Evolutionary conservation across 2,329 filamentous ascomycete species (phyloP).

Genomic region (Aschersonia sp.): DNA sequence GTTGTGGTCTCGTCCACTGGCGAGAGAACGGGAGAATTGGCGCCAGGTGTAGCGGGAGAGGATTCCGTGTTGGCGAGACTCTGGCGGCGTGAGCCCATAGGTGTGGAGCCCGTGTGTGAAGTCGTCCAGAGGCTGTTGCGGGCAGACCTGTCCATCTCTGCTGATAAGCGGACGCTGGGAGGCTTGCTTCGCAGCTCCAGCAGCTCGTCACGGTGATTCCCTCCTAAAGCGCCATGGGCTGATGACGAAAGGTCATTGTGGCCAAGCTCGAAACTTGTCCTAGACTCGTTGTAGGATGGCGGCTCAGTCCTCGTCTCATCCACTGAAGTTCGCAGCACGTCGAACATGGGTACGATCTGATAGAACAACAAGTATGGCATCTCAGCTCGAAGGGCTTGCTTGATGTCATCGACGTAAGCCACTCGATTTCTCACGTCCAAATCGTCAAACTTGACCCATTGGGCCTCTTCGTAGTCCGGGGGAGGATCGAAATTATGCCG

Average conservation of each 20-base stretch:
- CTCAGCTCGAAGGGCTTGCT: conserved; percentile 64
- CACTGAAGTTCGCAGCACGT: conserved; percentile 37
- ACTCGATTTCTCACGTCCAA: conserved; percentile 55
- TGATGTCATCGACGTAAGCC: conserved; percentile 60
- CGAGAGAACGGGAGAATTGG: conserved; percentile 22
- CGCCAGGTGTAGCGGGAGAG: conserved; percentile 20
- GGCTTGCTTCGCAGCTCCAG: conserved; percentile 18
- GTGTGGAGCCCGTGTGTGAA: conserved; percentile 17
- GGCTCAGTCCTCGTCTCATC: conserved; percentile 34
- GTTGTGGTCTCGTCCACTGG: conserved; percentile 39
- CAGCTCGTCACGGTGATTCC: conserved; percentile 11
- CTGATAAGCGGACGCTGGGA: conserved; percentile 39
- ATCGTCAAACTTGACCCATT: conserved; percentile 91
- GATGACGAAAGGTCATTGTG: conserved; percentile 6
- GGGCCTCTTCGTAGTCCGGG: conserved; percentile 53
- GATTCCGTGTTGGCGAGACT: conserved; percentile 36
- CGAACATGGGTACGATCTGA: conserved; percentile 77
- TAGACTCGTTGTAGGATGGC: conserved; percentile 43
- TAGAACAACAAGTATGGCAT: conserved; percentile 94
- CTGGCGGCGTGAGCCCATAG: conserved; percentile 28
- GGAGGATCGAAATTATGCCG: conserved; percentile 40
- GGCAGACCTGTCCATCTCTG: conserved; percentile 33
- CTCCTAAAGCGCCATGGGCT: background rate
- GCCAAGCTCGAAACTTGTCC: conserved; percentile 23
- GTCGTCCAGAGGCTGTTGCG: conserved; percentile 32